Evolutionary conservation across 2,329 filamentous ascomycete species (phyloP).

Genomic region (Cyphellophora attinorum): DNA sequence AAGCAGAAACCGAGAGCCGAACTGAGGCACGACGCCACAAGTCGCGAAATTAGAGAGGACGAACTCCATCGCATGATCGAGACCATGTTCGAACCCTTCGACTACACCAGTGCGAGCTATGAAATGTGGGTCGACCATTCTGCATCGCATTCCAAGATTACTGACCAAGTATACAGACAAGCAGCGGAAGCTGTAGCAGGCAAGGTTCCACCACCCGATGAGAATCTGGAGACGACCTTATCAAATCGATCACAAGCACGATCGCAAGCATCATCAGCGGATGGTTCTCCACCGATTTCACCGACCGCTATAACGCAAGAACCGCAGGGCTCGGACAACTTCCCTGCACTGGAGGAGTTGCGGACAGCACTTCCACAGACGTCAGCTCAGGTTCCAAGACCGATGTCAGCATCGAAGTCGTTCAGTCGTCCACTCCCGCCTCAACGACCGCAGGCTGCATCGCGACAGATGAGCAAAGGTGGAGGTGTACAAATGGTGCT

Average conservation of each 20-base stretch:
- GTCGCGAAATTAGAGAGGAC: slow-evolving; percentile 88
- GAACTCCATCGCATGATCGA: slow-evolving; percentile 93
- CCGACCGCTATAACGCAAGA: slow-evolving; percentile 7
- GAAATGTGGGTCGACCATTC: slow-evolving; percentile 48
- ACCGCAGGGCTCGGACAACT: slow-evolving; percentile 6
- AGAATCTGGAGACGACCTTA: slow-evolving; percentile 4
- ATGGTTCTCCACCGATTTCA: slow-evolving; percentile 18
- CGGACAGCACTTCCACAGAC: slow-evolving; percentile 12
- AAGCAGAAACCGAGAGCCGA: slow-evolving; percentile 89
- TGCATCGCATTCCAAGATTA: background rate
- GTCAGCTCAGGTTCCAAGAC: slow-evolving; percentile 4
- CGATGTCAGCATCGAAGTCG: slow-evolving; percentile 20
- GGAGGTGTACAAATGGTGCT: slow-evolving; percentile 87
- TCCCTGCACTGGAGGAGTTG: slow-evolving; percentile 7
- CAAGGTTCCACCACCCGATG: slow-evolving; percentile 12
- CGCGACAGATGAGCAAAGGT: slow-evolving; percentile 64
- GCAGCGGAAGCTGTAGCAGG: slow-evolving; percentile 16
- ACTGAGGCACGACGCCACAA: slow-evolving; percentile 86
- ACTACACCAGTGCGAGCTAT: slow-evolving; percentile 79
- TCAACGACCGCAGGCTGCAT: slow-evolving; percentile 35
- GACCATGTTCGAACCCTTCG: slow-evolving; percentile 85
- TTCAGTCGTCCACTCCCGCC: slow-evolving; percentile 29
- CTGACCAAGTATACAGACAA: slow-evolving; percentile 12
- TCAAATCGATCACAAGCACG: slow-evolving; percentile 12
- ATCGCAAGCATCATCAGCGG: slow-evolving; percentile 14